Evolutionary conservation across 1,284 basidiomycete genomes (phyloP).

Genomic region (Fomitiporia mediterranea): DNA sequence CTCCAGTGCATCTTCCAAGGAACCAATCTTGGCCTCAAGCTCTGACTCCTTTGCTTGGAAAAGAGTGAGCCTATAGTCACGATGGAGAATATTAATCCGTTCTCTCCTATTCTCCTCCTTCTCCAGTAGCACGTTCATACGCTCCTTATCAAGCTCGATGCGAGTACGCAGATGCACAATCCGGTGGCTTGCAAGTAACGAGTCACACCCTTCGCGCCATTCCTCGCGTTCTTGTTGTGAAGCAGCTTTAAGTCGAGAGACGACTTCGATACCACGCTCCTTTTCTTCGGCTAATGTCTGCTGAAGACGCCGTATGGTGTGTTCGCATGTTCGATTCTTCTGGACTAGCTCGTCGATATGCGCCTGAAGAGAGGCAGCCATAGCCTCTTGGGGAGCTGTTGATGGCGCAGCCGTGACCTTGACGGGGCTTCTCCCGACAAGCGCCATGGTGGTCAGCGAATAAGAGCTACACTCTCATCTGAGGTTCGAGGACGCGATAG

Average conservation of each 20-base stretch:
- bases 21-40: slow-evolving; percentile 39
- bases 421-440: slow-evolving; percentile 17
- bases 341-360: slow-evolving; percentile 67
- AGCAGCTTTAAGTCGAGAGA: slow-evolving; percentile 41
- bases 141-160: slow-evolving; percentile 49
- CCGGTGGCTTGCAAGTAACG: slow-evolving; percentile 55
- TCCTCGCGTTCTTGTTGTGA: slow-evolving; percentile 49
- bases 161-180: slow-evolving; percentile 55
- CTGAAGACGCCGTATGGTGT: slow-evolving; percentile 47
- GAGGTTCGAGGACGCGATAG: slow-evolving; percentile 1
- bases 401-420: slow-evolving; percentile 23
- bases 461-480: not conserved
- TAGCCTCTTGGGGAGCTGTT: slow-evolving; percentile 44
- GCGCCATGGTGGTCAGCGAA: slow-evolving; percentile 14
- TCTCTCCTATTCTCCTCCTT: slow-evolving; percentile 49
- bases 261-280: slow-evolving; percentile 39
- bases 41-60: slow-evolving; percentile 59
- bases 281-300: slow-evolving; percentile 43
- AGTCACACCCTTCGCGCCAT: slow-evolving; percentile 59
- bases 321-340: slow-evolving; percentile 56
- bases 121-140: slow-evolving; percentile 43
- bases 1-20: slow-evolving; percentile 37
- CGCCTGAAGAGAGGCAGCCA: slow-evolving; percentile 49
- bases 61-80: slow-evolving; percentile 59
- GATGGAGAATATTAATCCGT: slow-evolving; percentile 48